Evolutionary conservation across 306 rosid genomes (phyloP).

Genomic region (Quercus gilva): DNA sequence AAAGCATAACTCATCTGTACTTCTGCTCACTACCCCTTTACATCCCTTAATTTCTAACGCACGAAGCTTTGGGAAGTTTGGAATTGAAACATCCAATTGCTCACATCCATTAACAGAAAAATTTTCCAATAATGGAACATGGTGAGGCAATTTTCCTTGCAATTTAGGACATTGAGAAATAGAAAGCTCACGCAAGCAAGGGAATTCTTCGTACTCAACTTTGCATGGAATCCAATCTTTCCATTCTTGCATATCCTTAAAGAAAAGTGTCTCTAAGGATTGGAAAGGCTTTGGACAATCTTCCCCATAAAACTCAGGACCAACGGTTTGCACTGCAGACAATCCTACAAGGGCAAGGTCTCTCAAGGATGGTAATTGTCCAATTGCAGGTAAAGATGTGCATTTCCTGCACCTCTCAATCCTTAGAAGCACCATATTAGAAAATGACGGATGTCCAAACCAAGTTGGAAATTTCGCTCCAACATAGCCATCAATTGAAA

Average conservation of each 20-base stretch:
- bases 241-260: background rate
- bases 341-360: background rate
- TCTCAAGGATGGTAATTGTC: background rate
- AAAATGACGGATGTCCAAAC: background rate
- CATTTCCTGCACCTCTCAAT: background rate
- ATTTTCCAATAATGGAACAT: background rate
- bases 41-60: too few relatives aligned
- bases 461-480: background rate
- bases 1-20: too few relatives aligned
- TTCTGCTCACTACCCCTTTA: too few relatives aligned
- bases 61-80: too few relatives aligned
- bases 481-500: background rate
- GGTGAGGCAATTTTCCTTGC: background rate
- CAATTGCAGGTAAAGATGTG: background rate
- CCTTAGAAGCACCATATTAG: background rate
- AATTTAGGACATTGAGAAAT: background rate
- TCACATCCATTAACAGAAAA: too few relatives aligned
- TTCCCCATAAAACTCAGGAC: slow-evolving; percentile 1
- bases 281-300: background rate
- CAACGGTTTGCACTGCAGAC: background rate
- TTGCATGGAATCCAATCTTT: background rate
- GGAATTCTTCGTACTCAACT: background rate
- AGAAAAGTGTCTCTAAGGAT: background rate
- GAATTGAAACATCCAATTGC: too few relatives aligned
- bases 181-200: background rate